Evolutionary conservation across 2,329 filamentous ascomycete genomes (phyloP).

Genomic region (Talaromyces sp.): DNA sequence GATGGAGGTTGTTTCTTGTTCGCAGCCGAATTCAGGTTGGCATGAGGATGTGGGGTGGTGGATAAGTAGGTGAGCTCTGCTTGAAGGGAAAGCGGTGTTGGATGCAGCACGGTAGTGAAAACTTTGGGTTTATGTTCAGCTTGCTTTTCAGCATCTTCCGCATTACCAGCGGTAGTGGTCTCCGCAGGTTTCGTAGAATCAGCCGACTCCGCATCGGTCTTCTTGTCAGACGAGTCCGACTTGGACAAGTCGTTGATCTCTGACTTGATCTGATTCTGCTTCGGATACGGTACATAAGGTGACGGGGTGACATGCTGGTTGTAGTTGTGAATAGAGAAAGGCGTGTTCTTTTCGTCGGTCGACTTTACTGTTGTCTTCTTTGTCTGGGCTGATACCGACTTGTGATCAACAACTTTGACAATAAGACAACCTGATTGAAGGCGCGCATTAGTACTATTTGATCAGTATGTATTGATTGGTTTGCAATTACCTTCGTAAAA

Average conservation of each 20-base stretch:
- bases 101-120: constrained; percentile 78
- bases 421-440: constrained; percentile 69
- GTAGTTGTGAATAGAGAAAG: constrained; percentile 89
- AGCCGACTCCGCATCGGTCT: constrained; percentile 25
- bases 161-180: constrained; percentile 37
- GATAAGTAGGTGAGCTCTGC: constrained; percentile 75
- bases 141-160: constrained; percentile 48
- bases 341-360: constrained; percentile 61
- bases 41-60: constrained; percentile 62
- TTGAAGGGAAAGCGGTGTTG: constrained; percentile 73
- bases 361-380: constrained; percentile 56
- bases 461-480: background rate
- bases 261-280: constrained; percentile 37
- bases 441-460: constrained; percentile 15
- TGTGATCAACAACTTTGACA: constrained; percentile 89
- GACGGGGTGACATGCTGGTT: constrained; percentile 89
- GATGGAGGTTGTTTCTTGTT: constrained; percentile 50
- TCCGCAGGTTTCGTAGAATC: constrained; percentile 36
- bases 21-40: constrained; percentile 23
- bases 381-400: constrained; percentile 61
- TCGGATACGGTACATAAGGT: constrained; percentile 73
- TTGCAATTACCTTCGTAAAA: constrained; percentile 75
- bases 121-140: constrained; percentile 56
- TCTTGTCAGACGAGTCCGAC: constrained; percentile 25
- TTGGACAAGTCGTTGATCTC: constrained; percentile 31